Base-by-base conservation (phyloP, 2,329 filamentous ascomycete genomes). In the Camillea tinctor region DNA sequence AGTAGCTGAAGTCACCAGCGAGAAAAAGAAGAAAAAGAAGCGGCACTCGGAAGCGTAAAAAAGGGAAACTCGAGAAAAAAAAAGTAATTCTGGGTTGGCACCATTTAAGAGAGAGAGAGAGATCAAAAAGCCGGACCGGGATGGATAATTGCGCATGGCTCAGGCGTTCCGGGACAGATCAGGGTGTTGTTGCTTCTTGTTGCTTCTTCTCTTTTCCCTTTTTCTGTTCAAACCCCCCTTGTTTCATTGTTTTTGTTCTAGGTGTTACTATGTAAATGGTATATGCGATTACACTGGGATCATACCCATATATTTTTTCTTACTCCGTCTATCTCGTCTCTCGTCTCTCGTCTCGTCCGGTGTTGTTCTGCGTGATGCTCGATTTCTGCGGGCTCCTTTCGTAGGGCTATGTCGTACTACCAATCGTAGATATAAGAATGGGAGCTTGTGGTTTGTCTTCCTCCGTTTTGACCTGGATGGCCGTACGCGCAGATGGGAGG, bases 21-120 rank as follows among this genome's bases (percentile, higher is more conserved):
- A 72, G 72, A 78, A 72, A 77, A 77, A 72, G 75, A 80, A 72
- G 75, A 82, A 74, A 79, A 75, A 75, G 66, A 80, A 86, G 74
- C 84, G 69, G 55, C 71, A 72, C 62, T 71, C 71, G 20, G 69
- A 69, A 54, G 66, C 66, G 48, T 71, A 68, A 62, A 30, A 30
- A 30, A 11, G 26, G 26, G 7, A 30, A 30, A 30, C 26, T n/a
- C 26, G 56, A 40, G 22, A 20, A 26, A 24, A 56, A 40, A 36
- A 20, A 26, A 24, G n/a, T n/a, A n/a, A n/a, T n/a, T 44, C 26
- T 56, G 50, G 50, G 44, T 52, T 20, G 21, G 22, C 55, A 17
- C n/a, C n/a, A n/a, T n/a, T n/a, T n/a, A n/a, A n/a, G n/a, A n/a
- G n/a, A n/a, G n/a, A n/a, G n/a, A n/a, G n/a, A n/a, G n/a, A 26